Conservation (phyloP, 768 basidiomycete species). For the Suillus hirtellus region DNA sequence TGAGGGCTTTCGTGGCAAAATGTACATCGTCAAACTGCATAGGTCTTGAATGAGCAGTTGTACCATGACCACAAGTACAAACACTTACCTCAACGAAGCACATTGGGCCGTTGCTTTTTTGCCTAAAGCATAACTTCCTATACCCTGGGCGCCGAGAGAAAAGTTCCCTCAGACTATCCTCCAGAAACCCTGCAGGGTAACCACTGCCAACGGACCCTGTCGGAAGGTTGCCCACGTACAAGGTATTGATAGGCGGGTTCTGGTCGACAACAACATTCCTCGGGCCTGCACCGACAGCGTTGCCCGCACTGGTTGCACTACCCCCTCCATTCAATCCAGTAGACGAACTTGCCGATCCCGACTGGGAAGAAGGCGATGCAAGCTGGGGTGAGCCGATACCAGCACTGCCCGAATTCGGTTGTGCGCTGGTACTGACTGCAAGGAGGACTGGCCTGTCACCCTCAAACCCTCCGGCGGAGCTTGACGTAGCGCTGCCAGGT, state of each 20-base stretch:
- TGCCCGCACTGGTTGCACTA: constrained; percentile 33
- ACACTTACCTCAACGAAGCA: constrained; percentile 91
- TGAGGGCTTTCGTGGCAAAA: constrained; percentile 82
- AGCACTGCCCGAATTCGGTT: constrained; percentile 33
- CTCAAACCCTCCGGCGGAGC: constrained; percentile 46
- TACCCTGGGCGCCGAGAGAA: constrained; percentile 83
- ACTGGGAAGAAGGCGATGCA: constrained; percentile 72
- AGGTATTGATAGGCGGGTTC: constrained; percentile 97
- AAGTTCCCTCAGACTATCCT: constrained; percentile 81
- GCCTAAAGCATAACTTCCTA: constrained; percentile 90
- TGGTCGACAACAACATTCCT: constrained; percentile 65
- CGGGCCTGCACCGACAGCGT: constrained; percentile 27
- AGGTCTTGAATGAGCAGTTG: background rate
- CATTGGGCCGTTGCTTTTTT: constrained; percentile 98
- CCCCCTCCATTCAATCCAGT: constrained; percentile 21
- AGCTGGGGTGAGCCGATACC: constrained; percentile 71
- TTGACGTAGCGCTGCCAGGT: constrained; percentile 41
- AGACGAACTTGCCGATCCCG: constrained; percentile 48
- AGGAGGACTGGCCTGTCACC: constrained; percentile 27
- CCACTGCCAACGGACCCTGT: constrained; percentile 71
- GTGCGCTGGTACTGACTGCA: constrained; percentile 50
- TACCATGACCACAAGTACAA: background rate
- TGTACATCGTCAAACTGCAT: constrained; percentile 86
- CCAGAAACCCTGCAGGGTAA: constrained; percentile 77
- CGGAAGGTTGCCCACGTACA: constrained; percentile 99